Evolutionary conservation across 2,329 filamentous ascomycete genomes (phyloP), one percentile per base, ranked within the genome.

Genomic region (Coniosporium tulheliwenetii): DNA sequence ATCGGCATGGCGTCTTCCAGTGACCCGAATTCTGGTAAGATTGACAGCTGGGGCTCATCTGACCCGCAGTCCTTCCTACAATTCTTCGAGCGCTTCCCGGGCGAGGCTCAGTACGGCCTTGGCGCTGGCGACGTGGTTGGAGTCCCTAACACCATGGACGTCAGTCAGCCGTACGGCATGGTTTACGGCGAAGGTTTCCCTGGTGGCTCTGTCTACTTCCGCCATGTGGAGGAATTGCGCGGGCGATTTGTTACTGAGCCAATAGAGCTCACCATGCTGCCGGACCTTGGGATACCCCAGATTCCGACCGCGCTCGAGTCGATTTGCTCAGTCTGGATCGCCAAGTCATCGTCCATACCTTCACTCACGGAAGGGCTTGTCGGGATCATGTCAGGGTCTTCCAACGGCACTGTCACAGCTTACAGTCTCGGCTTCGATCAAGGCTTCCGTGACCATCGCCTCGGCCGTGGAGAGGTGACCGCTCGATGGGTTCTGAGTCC

Each of bases 401-500:
- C 87, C 2, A 70, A 84, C 8, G 89, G 89, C 34, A 70, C 94
- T 2, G 69, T 96, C 34, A 83, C 84, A 1, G 72, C 85, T 0
- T 95, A 91, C 61, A 80, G 84, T 14, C 65, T 95, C 1, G 81
- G 81, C 16, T 66, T 65, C 10, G 69, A 72, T 53, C 19, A 26
- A 26, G 65, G 65, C 39, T 57, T 74, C 16, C 75, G 79, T 39
- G 65, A 75, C 39, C 69, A 75, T 41, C 72, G 79, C 42, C 75
- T 79, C 47, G 67, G 71, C 32, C 75, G 76, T 34, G 86, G 86
- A 3, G 81, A 93, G 51, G 71, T 91, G 48, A 93, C 85, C 33
- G 83, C 84, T 30, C 82, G 81, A 48, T 96, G 89, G 89, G 78
- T 85, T 8, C 67, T 96, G 10, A 86, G 85, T 53, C 91, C 91